Evolutionary conservation across 73 alveolate species (phyloP).

Genomic region (Paramecium biaurelia): DNA sequence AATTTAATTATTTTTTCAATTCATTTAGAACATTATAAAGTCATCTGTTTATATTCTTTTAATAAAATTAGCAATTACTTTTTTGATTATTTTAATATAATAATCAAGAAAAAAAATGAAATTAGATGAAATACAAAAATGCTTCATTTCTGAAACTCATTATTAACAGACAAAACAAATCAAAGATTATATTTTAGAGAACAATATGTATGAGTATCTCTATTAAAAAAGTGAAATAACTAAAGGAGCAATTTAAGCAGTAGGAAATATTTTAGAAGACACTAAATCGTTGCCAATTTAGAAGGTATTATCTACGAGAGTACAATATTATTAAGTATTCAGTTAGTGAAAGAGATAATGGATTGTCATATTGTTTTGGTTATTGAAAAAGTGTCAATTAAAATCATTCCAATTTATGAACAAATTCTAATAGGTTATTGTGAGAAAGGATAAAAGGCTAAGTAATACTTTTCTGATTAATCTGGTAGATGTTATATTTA

Average conservation of each 20-base stretch:
- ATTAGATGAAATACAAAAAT: background rate
- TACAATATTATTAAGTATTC: background rate
- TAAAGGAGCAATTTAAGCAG: background rate
- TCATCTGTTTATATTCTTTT: background rate
- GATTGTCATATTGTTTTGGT: background rate
- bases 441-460: background rate
- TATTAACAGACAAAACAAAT: background rate
- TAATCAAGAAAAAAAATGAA: background rate
- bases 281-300: background rate
- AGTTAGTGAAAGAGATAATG: conserved; percentile 50
- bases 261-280: background rate
- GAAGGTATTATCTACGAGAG: background rate
- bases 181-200: background rate
- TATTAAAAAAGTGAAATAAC: background rate
- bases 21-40: background rate
- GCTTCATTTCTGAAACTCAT: background rate
- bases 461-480: background rate
- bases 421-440: background rate
- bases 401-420: background rate
- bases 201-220: background rate
- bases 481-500: background rate
- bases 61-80: background rate
- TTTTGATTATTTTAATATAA: background rate
- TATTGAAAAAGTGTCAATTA: background rate
- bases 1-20: background rate